Evolutionary conservation across 148 eudicot species (phyloP).

Genomic region (Camellia granthamiana): DNA sequence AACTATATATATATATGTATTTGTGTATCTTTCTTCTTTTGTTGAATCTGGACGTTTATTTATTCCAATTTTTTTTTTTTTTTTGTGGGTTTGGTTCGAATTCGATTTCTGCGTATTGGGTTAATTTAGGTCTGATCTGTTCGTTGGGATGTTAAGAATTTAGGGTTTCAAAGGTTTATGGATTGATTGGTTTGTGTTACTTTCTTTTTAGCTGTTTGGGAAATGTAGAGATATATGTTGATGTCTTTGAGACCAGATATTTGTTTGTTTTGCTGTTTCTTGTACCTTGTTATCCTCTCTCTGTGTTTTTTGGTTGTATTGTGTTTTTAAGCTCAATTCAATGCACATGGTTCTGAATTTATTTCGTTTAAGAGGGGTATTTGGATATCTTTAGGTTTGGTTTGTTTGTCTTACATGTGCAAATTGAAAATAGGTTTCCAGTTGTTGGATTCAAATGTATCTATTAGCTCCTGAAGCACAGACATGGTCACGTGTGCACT

Average conservation of each 20-base stretch:
- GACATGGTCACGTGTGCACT: background rate
- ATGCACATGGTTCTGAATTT: background rate
- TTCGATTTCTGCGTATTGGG: no score
- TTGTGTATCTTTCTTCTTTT: no score
- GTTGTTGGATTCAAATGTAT: background rate
- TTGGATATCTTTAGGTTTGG: background rate
- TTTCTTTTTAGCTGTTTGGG: background rate
- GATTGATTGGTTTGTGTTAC: background rate
- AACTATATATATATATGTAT: no score
- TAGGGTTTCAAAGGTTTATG: background rate
- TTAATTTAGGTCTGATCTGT: no score
- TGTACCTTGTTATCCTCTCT: background rate
- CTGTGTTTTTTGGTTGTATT: no score
- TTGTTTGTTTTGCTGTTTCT: background rate
- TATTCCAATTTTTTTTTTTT: no score
- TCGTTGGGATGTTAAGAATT: no score
- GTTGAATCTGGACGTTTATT: no score
- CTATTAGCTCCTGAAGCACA: background rate
- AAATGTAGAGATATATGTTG: background rate
- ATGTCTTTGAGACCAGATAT: background rate
- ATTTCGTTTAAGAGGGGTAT: background rate
- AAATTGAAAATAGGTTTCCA: background rate
- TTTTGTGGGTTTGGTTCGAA: no score
- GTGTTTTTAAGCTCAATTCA: background rate
- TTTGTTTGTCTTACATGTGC: background rate